Base-by-base conservation (phyloP, 176 grass and related monocot genomes). In the Triticum urartu region DNA sequence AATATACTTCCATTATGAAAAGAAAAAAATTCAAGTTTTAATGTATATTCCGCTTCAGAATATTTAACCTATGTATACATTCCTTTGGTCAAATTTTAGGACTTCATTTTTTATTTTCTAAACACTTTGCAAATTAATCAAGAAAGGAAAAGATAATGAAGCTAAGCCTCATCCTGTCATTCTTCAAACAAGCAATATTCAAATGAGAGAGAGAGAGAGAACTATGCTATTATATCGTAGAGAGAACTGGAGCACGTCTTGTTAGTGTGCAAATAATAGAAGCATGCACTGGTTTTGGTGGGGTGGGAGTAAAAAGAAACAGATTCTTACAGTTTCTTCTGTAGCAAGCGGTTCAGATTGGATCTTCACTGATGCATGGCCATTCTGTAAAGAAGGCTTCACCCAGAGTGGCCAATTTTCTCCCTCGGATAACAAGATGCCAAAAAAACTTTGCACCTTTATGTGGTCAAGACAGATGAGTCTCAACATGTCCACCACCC, bases 391-490 rank as follows among this genome's bases (percentile, higher is more conserved):
- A 88, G 73, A 69, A 79, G 88, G 91, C 63, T 65, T 90, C 60
- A 94, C 82, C 96, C 96, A 98, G 64, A 94, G 84, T 0, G 96
- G 93, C 96, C 96, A 98, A 81, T 83, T 73, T 75, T 95, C 86
- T 50, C 92, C 82, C 87, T 95, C 93, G 35, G 83, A 87, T 72
- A 98, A 80, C 68, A 98, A 79, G n/a, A 86, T 86, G 73, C 94
- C 88, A 69, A 88, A 90, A 61, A 95, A 89, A 9, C 17, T 75
- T 82, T 98, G 93, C 72, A 95, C 71, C 65, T 89, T 89, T 66
- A 54, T 86, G 54, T 88, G 75, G 75, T 89, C 89, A 84, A 88
- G 84, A 81, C 86, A 88, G 66, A 94, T 78, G 48, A 91, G 86
- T 80, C 79, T 86, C 76, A 91, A 38, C 67, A 92, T 89, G 79